phyloP scores from a whole-genome alignment of 306 rosid species.

The Vigna angularis region DNA sequence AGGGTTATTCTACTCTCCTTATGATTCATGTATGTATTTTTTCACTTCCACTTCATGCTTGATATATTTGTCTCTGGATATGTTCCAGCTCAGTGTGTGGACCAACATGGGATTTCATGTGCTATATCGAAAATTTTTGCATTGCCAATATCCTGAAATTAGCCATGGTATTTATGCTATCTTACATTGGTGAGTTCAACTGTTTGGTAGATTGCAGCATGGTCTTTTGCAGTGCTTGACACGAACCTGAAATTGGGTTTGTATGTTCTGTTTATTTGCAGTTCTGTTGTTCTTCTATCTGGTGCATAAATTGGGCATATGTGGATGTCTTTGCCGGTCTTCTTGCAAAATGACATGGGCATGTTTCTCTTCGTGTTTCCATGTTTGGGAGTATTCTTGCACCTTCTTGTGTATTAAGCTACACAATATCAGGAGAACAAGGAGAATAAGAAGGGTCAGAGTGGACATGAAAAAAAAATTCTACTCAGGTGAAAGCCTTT shows the following conservation, averaged over 20 bases:
- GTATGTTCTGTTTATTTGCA: constrained; percentile 46
- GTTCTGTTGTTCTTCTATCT: constrained; percentile 65
- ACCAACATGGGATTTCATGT: constrained; percentile 77
- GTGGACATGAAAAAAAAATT: constrained; percentile 42
- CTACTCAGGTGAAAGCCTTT: constrained; percentile 39
- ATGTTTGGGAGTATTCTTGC: constrained; percentile 57
- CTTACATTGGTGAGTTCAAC: constrained; percentile 60
- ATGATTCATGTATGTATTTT: not conserved
- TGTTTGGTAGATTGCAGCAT: not conserved
- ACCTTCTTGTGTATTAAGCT: constrained; percentile 60
- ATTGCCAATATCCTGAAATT: constrained; percentile 64
- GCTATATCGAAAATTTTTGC: constrained; percentile 72
- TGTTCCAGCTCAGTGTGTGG: constrained; percentile 67
- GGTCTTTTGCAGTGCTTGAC: constrained; percentile 10
- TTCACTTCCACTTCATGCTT: constrained; percentile 6
- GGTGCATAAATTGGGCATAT: constrained; percentile 61
- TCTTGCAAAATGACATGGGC: constrained; percentile 58
- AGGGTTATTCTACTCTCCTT: not conserved
- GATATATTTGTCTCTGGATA: not conserved
- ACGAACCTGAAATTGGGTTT: constrained; percentile 7
- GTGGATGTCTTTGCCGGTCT: constrained; percentile 53
- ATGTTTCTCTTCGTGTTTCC: constrained; percentile 57
- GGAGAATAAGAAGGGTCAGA: constrained; percentile 39
- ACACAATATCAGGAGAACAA: constrained; percentile 44
- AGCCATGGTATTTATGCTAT: constrained; percentile 59